Conservation (phyloP, 129 eudicot species). For the Mikania micrantha region DNA sequence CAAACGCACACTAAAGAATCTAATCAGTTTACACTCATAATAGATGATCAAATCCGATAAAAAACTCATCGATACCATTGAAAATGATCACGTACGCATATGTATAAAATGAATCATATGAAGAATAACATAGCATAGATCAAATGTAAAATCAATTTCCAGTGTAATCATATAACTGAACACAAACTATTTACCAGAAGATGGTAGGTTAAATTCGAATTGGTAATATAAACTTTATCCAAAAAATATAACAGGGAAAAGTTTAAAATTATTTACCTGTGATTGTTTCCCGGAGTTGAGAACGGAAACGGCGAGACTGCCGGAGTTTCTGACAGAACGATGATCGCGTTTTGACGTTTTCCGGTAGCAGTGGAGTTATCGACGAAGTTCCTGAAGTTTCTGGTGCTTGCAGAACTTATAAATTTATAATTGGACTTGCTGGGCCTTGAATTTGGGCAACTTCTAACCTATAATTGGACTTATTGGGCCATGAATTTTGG, state of each 20-base stretch:
- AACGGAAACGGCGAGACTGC: neutral
- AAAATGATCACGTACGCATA: neutral
- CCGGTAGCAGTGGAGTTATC: neutral
- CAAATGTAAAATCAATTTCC: conserved; percentile 1
- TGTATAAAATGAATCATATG: neutral
- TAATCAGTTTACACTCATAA: neutral
- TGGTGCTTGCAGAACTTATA: neutral
- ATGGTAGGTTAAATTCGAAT: neutral
- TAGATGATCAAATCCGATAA: neutral
- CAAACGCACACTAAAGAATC: too few species aligned
- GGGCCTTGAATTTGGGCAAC: too few species aligned
- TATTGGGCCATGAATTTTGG: conserved; percentile 2
- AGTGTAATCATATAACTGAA: conserved; percentile 5
- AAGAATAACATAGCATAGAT: neutral
- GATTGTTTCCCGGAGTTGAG: conserved; percentile 5
- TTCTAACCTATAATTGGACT: too few species aligned
- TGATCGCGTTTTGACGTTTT: conserved; percentile 1
- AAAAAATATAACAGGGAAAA: neutral
- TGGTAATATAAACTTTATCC: neutral
- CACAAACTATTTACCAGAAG: neutral
- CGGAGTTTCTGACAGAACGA: conserved; percentile 5
- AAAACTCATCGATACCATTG: neutral
- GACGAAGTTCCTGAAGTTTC: conserved; percentile 20
- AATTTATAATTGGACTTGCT: too few species aligned
- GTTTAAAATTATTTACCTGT: conserved; percentile 3